Evolutionary conservation across 179 eudicot species (phyloP).

Genomic region (Vitellaria paradoxa): DNA sequence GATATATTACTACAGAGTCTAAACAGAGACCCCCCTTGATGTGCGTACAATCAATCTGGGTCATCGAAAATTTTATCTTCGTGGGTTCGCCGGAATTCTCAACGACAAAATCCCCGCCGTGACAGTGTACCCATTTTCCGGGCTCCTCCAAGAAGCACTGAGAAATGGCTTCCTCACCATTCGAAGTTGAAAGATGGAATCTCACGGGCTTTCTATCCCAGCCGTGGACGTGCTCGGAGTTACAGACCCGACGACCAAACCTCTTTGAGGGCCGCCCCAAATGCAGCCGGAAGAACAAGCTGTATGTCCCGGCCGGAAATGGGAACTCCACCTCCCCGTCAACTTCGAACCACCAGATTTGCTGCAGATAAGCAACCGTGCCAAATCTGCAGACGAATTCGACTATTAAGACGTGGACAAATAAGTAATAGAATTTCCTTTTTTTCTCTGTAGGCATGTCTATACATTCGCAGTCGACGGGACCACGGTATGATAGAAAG

Average conservation of each 20-base stretch:
- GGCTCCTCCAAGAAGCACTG: constrained; percentile 30
- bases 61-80: constrained; percentile 39
- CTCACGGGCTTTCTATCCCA: constrained; percentile 42
- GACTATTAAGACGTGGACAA: too few relatives aligned
- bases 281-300: constrained; percentile 38
- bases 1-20: constrained; percentile 39
- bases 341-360: constrained; percentile 54
- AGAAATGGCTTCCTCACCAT: constrained; percentile 27
- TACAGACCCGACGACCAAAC: constrained; percentile 33
- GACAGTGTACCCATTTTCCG: constrained; percentile 37
- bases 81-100: constrained; percentile 6
- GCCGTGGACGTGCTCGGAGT: constrained; percentile 35
- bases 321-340: constrained; percentile 45
- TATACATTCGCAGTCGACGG: too few relatives aligned
- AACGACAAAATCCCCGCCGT: constrained; percentile 40
- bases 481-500: too few relatives aligned
- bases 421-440: too few relatives aligned
- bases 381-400: constrained; percentile 26
- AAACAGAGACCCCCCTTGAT: constrained; percentile 46
- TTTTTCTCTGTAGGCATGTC: too few relatives aligned
- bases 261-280: constrained; percentile 33
- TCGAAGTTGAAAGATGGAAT: constrained; percentile 35
- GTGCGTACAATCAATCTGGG: constrained; percentile 52
- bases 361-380: constrained; percentile 41
- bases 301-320: constrained; percentile 39